Base-by-base conservation (phyloP, 83 land plant genomes). In the Diphasiastrum complanatum region DNA sequence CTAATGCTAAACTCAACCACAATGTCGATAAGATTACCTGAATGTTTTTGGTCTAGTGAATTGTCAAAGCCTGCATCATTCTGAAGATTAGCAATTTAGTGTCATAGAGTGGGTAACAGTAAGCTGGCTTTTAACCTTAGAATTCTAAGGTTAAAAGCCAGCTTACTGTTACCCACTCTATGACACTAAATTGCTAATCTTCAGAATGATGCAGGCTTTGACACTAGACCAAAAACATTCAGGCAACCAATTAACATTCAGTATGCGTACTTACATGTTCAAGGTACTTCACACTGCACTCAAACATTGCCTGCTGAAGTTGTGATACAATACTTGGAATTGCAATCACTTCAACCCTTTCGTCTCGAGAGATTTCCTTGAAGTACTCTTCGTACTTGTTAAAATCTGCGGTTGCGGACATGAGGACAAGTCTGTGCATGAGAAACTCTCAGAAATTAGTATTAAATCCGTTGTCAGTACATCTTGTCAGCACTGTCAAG, bases 401-500 rank as follows among this genome's bases (percentile, higher is more conserved):
- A 65, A 78, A 83, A 71, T 89, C 91, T 49, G 91, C 91, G 27
- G 96, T 89, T 22, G 96, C 96, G 45, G 96, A 89, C 96, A 89
- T 89, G 61, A 89, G 69, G 1, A 89, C 91, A 64, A 89, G 56
- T 79, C 96, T 89, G 67, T 11, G 75, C 20, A 24, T 16, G 47
- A 34, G 12, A 65, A 29, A 64, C 8, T 32, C 53, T 14, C 23
- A 26, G 22, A 50, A 23, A 26, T 26, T 26, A 50, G 26, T 19
- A 12, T 26, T 26, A 1, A 4, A 18, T 26, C 5, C 16, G 26
- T 50, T 26, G 53, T 14, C 26, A 32, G 22, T n/a, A 19, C 29
- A 29, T 22, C 30, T 50, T 22, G 25, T n/a, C 53, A 50, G 34
- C 30, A 53, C 30, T 0, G n/a, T n/a, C n/a, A n/a, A n/a, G n/a